phyloP scores from a whole-genome alignment of 2,329 filamentous ascomycete genomes.

The Podosphaera fusca region DNA sequence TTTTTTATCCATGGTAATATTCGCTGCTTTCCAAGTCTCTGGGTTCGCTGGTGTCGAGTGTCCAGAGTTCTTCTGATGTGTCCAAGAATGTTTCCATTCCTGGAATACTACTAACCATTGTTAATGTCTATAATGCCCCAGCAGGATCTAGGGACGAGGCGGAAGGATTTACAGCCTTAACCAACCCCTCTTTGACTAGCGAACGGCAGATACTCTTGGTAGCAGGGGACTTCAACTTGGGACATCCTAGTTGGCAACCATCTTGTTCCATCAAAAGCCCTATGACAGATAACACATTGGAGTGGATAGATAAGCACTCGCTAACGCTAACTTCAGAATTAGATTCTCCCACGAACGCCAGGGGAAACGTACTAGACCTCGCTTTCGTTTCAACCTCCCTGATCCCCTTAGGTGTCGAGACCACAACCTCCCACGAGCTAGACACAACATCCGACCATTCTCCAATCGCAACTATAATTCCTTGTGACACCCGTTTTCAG shows the following conservation, averaged over 20 bases:
- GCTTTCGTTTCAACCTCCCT: not conserved
- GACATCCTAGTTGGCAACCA: not conserved
- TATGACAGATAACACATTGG: not conserved
- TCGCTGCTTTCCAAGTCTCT: too few relatives aligned
- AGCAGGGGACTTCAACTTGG: not conserved
- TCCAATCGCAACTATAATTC: not conserved
- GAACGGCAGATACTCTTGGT: not conserved
- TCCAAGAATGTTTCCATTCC: too few relatives aligned
- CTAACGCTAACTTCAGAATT: too few relatives aligned
- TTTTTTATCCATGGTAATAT: too few relatives aligned
- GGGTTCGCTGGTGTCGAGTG: too few relatives aligned
- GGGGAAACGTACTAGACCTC: not conserved
- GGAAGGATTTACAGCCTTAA: not conserved
- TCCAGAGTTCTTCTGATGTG: too few relatives aligned
- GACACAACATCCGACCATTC: not conserved
- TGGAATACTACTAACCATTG: too few relatives aligned
- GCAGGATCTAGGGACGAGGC: not conserved
- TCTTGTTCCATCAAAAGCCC: not conserved
- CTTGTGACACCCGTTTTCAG: not conserved
- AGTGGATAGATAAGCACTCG: not conserved
- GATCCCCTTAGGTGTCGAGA: not conserved
- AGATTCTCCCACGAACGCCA: not conserved
- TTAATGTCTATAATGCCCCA: not conserved
- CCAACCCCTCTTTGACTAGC: not conserved
- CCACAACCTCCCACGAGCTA: not conserved